A percentile compares a stretch with the other conserved stretches of the same genome.
Evolutionary conservation across 1,284 basidiomycete species (phyloP).

Genomic region (Thecaphora thlaspeos): DNA sequence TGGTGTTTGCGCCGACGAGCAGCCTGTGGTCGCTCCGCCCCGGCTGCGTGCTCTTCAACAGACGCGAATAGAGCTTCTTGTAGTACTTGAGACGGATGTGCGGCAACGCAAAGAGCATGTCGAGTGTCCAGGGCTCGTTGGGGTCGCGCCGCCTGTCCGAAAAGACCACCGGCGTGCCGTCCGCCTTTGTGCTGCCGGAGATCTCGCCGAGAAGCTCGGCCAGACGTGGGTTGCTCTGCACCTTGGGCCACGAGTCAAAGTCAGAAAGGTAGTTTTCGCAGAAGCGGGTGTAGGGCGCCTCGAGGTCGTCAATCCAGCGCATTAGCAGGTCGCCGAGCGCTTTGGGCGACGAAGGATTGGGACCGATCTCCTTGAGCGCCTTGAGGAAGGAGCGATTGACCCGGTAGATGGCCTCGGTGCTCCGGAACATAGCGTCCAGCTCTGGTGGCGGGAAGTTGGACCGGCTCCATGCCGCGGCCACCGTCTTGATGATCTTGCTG

Average conservation of each 20-base stretch:
- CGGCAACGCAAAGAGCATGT: constrained; percentile 82
- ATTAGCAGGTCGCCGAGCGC: constrained; percentile 92
- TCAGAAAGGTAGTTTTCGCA: constrained; percentile 71
- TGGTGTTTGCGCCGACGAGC: constrained; percentile 75
- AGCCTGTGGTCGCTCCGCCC: constrained; percentile 84
- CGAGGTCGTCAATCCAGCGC: constrained; percentile 78
- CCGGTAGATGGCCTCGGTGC: constrained; percentile 86
- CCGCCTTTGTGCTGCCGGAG: constrained; percentile 60
- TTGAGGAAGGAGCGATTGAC: constrained; percentile 73
- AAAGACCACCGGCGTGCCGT: constrained; percentile 33
- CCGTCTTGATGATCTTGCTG: constrained; percentile 89
- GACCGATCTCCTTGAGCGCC: constrained; percentile 88
- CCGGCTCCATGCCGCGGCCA: constrained; percentile 93
- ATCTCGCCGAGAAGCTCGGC: constrained; percentile 70
- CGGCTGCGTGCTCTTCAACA: constrained; percentile 82
- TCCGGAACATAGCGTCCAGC: constrained; percentile 90
- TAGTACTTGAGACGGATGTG: constrained; percentile 84
- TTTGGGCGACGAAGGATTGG: constrained; percentile 89
- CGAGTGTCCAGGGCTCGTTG: constrained; percentile 71
- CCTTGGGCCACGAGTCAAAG: constrained; percentile 79
- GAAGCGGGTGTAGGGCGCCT: constrained; percentile 81
- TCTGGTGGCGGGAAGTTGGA: constrained; percentile 88
- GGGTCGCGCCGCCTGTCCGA: constrained; percentile 39
- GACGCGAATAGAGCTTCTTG: constrained; percentile 80
- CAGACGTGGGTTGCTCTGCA: constrained; percentile 74